phyloP scores from a whole-genome alignment of 768 basidiomycete species.

The Stropharia rugosoannulata region DNA sequence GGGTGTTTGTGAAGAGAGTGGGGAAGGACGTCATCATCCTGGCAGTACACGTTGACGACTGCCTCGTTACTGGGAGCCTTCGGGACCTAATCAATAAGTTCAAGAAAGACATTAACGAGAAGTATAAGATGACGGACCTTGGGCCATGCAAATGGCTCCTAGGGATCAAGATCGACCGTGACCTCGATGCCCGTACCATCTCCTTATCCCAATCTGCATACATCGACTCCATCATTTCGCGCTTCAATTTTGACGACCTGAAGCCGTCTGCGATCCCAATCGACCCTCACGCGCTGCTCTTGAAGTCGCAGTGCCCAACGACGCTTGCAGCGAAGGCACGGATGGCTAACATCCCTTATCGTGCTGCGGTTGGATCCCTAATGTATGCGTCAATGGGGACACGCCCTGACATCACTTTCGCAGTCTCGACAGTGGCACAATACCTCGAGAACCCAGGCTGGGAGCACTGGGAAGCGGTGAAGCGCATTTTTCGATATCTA shows the following conservation, averaged over 20 bases:
- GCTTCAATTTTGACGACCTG: background rate
- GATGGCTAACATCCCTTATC: background rate
- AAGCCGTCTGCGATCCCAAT: background rate
- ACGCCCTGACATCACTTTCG: slow-evolving; percentile 20
- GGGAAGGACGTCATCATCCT: background rate
- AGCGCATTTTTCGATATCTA: slow-evolving; percentile 36
- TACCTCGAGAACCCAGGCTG: slow-evolving; percentile 30
- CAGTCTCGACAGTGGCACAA: slow-evolving; percentile 24
- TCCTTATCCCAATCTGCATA: slow-evolving; percentile 30
- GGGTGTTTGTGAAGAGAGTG: background rate
- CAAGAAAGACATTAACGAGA: slow-evolving; percentile 15
- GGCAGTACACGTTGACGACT: slow-evolving; percentile 8
- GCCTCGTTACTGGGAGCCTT: background rate
- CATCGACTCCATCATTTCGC: slow-evolving; percentile 21
- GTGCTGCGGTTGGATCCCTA: slow-evolving; percentile 7
- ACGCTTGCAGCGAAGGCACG: background rate
- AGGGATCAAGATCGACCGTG: slow-evolving; percentile 25
- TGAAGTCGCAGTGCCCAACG: background rate
- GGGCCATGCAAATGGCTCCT: slow-evolving; percentile 24
- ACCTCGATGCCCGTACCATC: slow-evolving; percentile 21
- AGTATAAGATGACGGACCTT: slow-evolving; percentile 21
- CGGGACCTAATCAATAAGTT: slow-evolving; percentile 8
- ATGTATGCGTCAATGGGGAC: slow-evolving; percentile 17
- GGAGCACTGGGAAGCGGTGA: slow-evolving; percentile 35
- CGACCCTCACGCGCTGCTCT: slow-evolving; percentile 11